These are phyloP conservation scores for Trichophyton schoenleinii DNA, from an alignment of 2,329 filamentous ascomycete species.

Conservation along the genomic window DNA sequence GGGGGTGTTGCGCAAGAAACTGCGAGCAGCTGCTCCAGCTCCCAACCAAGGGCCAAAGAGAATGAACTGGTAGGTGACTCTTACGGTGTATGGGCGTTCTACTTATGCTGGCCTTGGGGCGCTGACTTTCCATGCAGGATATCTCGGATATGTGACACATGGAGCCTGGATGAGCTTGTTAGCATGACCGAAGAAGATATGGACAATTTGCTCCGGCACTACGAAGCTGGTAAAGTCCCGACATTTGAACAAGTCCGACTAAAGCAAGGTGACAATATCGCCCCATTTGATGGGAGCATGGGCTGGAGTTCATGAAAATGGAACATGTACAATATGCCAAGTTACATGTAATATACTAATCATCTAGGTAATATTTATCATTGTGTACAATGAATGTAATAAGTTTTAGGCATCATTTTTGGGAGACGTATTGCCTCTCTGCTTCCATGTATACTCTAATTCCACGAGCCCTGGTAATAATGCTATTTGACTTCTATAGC, in stretches of 20 bases:
- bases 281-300: conserved; percentile 19
- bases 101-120: neutral
- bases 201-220: conserved; percentile 59
- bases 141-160: conserved; percentile 69
- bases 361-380: neutral
- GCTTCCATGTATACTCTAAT: too few relatives aligned
- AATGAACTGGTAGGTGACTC: conserved; percentile 65
- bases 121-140: conserved; percentile 45
- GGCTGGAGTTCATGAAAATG: conserved; percentile 14
- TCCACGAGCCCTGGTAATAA: too few relatives aligned
- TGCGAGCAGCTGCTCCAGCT: conserved; percentile 63
- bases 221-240: conserved; percentile 27
- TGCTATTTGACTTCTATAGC: too few relatives aligned
- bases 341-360: too few relatives aligned
- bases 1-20: conserved; percentile 62
- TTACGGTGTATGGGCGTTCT: neutral
- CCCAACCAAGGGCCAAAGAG: conserved; percentile 66
- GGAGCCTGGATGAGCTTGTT: conserved; percentile 66
- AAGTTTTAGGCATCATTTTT: too few relatives aligned
- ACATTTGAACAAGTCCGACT: conserved; percentile 14
- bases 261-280: conserved; percentile 8
- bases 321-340: too few relatives aligned
- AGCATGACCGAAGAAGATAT: conserved; percentile 66
- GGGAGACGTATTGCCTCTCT: too few relatives aligned
- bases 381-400: too few relatives aligned